Conservation (phyloP, 2,329 filamentous ascomycete species). For the Monosporascus cannonballus region DNA sequence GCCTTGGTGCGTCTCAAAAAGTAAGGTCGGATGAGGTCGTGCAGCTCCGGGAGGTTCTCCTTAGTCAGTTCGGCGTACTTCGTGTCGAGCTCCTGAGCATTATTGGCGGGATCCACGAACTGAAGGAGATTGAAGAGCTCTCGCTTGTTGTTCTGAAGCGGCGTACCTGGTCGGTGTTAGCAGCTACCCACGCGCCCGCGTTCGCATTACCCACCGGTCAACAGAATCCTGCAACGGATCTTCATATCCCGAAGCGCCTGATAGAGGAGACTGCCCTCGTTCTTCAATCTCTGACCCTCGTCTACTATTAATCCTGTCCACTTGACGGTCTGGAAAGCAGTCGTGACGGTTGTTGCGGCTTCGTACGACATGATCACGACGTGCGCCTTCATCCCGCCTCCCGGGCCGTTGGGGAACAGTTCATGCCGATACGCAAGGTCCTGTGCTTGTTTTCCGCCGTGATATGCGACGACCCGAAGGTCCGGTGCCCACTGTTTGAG, state of each 20-base stretch:
- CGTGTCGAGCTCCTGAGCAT: slow-evolving; percentile 68
- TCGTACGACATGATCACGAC: slow-evolving; percentile 95
- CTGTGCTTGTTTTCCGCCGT: slow-evolving; percentile 69
- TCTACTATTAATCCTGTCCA: slow-evolving; percentile 92
- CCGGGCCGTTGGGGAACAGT: slow-evolving; percentile 63
- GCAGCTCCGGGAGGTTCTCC: slow-evolving; percentile 74
- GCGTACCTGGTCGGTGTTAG: slow-evolving; percentile 50
- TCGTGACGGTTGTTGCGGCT: slow-evolving; percentile 68
- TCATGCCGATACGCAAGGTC: slow-evolving; percentile 77
- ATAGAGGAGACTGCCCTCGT: slow-evolving; percentile 81
- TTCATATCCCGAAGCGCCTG: slow-evolving; percentile 64
- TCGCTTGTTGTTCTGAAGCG: slow-evolving; percentile 89
- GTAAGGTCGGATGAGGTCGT: slow-evolving; percentile 72
- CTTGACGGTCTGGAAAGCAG: slow-evolving; percentile 62
- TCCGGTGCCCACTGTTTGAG: slow-evolving; percentile 89
- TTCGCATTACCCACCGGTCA: slow-evolving; percentile 53
- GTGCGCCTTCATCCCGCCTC: slow-evolving; percentile 74
- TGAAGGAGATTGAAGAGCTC: slow-evolving; percentile 97
- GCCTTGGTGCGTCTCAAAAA: slow-evolving; percentile 76
- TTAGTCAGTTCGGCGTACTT: slow-evolving; percentile 73
- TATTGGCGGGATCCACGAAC: slow-evolving; percentile 69
- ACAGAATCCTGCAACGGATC: slow-evolving; percentile 75
- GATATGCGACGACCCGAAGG: slow-evolving; percentile 86
- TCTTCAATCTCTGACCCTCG: slow-evolving; percentile 93
- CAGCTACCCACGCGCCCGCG: background rate